Evolutionary conservation across 805 yeast species (phyloP), one percentile per base, ranked within the genome.

Genomic region (Saccharomycopsis sp.): DNA sequence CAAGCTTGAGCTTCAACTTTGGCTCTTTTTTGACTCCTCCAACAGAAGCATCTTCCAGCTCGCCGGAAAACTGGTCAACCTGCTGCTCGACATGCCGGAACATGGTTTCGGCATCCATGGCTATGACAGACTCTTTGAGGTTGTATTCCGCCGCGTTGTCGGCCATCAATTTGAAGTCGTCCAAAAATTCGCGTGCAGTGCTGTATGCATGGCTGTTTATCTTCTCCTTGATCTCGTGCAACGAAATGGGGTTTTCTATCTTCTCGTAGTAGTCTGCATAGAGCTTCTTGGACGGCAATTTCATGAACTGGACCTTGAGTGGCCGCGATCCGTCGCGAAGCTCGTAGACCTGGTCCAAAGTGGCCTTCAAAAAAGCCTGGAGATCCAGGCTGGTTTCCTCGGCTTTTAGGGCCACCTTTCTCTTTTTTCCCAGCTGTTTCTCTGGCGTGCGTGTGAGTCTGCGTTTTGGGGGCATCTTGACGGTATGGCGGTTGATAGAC

Each of bases 231-330:
- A 89, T 83, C 69, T 87, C 92, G 57, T 80, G 76, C 12, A 89
- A 68, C 0, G 96, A 85, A 2, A 87, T 81, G 1, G 96, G 96
- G 21, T 72, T 71, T 55, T 74, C 71, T 51, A 89, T 82, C 56
- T 82, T 73, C 58, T 80, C 78, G 67, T 85, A 89, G 69, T 90
- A 91, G 67, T 89, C 95, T 0, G 97, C 91, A 66, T 87, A 89
- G 51, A 80, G 71, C 67, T 85, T 83, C 63, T 83, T 81, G 24
- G 87, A 79, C 5, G 97, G 97, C 44, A 90, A 75, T 63, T 81
- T 83, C 61, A 83, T 68, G 70, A 91, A 90, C 69, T 82, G 80
- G 62, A 77, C 71, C 40, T 56, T 59, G 3, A 52, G 41, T 20
- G 47, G 24, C 37, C 63, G 51, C 1, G 57, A 2, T 15, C 60